Conservation (phyloP, 257 asterid species). For the Petunia axillaris region DNA sequence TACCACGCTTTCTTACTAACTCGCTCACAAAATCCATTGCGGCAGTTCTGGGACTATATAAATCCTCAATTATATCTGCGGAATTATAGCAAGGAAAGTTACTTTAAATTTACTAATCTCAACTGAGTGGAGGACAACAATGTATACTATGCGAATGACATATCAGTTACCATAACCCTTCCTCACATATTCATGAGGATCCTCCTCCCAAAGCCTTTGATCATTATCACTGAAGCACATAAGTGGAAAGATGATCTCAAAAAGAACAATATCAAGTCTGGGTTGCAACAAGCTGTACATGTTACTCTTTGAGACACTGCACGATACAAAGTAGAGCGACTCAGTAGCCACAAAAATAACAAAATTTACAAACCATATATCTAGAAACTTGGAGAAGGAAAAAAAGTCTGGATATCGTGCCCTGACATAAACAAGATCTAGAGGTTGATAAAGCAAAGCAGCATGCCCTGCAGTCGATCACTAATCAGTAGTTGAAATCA, state of each 20-base stretch:
- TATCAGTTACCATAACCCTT: constrained; percentile 88
- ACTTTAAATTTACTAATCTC: background rate
- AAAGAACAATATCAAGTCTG: constrained; percentile 79
- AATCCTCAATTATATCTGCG: constrained; percentile 93
- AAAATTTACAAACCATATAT: background rate
- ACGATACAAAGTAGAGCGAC: constrained; percentile 28
- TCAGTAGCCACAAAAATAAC: constrained; percentile 32
- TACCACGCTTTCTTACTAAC: constrained; percentile 94
- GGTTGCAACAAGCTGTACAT: constrained; percentile 92
- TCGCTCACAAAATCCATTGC: constrained; percentile 99
- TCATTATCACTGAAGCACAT: constrained; percentile 98
- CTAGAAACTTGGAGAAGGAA: constrained; percentile 18
- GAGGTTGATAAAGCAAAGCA: background rate
- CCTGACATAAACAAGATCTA: background rate
- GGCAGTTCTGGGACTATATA: constrained; percentile 97
- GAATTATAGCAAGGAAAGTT: constrained; percentile 13
- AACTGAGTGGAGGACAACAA: constrained; percentile 10
- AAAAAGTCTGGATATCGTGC: background rate
- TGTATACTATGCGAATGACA: constrained; percentile 10
- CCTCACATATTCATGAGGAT: constrained; percentile 97
- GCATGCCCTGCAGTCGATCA: constrained; percentile 1
- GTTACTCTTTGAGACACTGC: constrained; percentile 85
- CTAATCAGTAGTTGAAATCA: constrained; percentile 11
- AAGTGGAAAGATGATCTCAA: constrained; percentile 91
- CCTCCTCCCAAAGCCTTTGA: constrained; percentile 97